phyloP scores from a whole-genome alignment of 768 basidiomycete species.

The Rubroboletus satanas region DNA sequence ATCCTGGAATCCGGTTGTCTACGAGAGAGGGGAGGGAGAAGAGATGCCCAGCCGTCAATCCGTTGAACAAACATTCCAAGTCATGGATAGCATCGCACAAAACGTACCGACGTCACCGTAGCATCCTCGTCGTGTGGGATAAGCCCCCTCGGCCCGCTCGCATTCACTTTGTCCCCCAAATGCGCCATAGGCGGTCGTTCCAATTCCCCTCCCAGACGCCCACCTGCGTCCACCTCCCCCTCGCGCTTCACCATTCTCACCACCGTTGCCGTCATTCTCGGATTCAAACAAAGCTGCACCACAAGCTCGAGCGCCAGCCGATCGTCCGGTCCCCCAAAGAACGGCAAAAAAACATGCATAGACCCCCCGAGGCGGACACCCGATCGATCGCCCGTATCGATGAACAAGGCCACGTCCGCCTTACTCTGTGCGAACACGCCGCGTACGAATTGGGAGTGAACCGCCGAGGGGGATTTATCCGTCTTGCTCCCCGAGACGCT shows the following conservation, averaged over 20 bases:
- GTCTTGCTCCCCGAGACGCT: conserved; percentile 14
- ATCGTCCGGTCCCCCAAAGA: conserved; percentile 95
- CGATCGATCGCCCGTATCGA: conserved; percentile 55
- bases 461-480: conserved; percentile 45
- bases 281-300: conserved; percentile 74
- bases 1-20: conserved; percentile 50
- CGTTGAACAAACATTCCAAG: not conserved
- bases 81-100: not conserved
- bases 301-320: conserved; percentile 81
- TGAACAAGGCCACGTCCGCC: conserved; percentile 78
- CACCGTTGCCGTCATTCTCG: conserved; percentile 68
- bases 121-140: not conserved
- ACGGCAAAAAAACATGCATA: conserved; percentile 79
- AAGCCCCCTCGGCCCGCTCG: not conserved
- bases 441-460: conserved; percentile 83
- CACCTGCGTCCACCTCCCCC: conserved; percentile 14
- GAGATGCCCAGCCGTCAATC: not conserved
- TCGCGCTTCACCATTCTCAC: conserved; percentile 58
- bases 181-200: conserved; percentile 27
- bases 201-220: not conserved
- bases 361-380: conserved; percentile 25
- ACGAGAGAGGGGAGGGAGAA: not conserved
- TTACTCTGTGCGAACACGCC: conserved; percentile 67
- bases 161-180: conserved; percentile 7
- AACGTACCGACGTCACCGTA: conserved; percentile 8